Evolutionary conservation across 371 early-diverging fungal species (phyloP).

Genomic region (Apophysomyces sp.): DNA sequence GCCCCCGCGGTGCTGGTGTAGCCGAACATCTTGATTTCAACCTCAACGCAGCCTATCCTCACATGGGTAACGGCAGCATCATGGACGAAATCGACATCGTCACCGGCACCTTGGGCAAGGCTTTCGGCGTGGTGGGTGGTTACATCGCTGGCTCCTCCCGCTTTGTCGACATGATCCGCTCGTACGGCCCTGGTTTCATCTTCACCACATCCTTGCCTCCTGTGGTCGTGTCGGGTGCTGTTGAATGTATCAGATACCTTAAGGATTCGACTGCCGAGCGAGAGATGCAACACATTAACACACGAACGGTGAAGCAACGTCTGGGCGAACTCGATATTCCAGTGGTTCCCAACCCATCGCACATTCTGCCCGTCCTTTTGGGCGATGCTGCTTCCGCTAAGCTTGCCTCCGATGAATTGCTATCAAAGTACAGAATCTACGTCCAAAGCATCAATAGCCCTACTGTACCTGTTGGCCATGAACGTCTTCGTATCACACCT

Average conservation of each 20-base stretch:
- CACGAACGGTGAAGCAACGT: conserved; percentile 71
- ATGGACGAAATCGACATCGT: conserved; percentile 91
- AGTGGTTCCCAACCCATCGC: conserved; percentile 92
- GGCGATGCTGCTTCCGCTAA: conserved; percentile 90
- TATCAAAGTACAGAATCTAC: conserved; percentile 82
- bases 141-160: conserved; percentile 86
- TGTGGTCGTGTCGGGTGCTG: conserved; percentile 82
- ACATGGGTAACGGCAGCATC: conserved; percentile 46
- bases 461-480: conserved; percentile 88
- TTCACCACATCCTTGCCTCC: conserved; percentile 96
- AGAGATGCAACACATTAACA: conserved; percentile 81
- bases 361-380: conserved; percentile 89
- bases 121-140: conserved; percentile 95
- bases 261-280: conserved; percentile 76
- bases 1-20: conserved; percentile 88
- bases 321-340: conserved; percentile 80
- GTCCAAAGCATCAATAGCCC: conserved; percentile 95
- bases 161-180: conserved; percentile 89
- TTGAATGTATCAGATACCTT: conserved; percentile 83
- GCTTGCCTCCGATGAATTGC: conserved; percentile 80
- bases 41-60: conserved; percentile 42
- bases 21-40: conserved; percentile 86
- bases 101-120: conserved; percentile 95
- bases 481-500: conserved; percentile 93
- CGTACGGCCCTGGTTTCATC: conserved; percentile 95